Conservation (phyloP, 2,329 filamentous ascomycete genomes). For the Paracamarosporium sp. region DNA sequence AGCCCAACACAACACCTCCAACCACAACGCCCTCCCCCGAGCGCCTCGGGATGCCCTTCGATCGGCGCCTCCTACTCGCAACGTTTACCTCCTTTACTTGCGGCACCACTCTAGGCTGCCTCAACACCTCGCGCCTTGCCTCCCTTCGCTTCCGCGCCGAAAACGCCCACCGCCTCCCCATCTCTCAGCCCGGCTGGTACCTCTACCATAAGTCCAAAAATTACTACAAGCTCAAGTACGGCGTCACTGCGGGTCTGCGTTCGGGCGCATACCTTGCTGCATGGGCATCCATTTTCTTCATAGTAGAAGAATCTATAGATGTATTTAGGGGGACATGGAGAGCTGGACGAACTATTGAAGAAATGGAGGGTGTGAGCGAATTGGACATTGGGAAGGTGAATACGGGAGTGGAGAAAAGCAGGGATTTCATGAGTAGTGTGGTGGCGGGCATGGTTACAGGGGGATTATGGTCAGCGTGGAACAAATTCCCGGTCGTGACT, state of each 20-base stretch:
- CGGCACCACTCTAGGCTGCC: slow-evolving; percentile 58
- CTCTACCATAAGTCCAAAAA: slow-evolving; percentile 99
- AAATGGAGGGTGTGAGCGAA: slow-evolving; percentile 47
- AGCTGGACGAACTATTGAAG: slow-evolving; percentile 49
- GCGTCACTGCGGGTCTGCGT: slow-evolving; percentile 76
- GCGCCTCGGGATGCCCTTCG: slow-evolving; percentile 68
- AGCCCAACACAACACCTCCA: slow-evolving; percentile 7
- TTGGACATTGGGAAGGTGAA: slow-evolving; percentile 36
- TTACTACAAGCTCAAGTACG: slow-evolving; percentile 82
- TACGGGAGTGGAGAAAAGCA: slow-evolving; percentile 43
- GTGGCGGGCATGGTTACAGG: slow-evolving; percentile 84
- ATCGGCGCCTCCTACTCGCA: slow-evolving; percentile 70
- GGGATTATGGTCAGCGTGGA: slow-evolving; percentile 85
- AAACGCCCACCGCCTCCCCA: slow-evolving; percentile 91
- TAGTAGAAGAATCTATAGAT: slow-evolving; percentile 86
- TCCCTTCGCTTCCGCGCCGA: slow-evolving; percentile 90
- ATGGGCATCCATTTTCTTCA: slow-evolving; percentile 79
- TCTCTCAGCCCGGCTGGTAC: slow-evolving; percentile 86
- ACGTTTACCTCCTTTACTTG: slow-evolving; percentile 69
- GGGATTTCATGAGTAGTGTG: slow-evolving; percentile 80
- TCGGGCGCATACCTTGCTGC: slow-evolving; percentile 75
- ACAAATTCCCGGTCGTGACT: slow-evolving; percentile 76
- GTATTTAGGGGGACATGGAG: slow-evolving; percentile 59
- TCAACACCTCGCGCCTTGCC: slow-evolving; percentile 75
- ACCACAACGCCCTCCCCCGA: slow-evolving; percentile 23